Percentiles rank a stretch among this genome's conserved stretches.
Conservation (phyloP, 352 stramenopile species). For the Sclerospora graminicola region DNA sequence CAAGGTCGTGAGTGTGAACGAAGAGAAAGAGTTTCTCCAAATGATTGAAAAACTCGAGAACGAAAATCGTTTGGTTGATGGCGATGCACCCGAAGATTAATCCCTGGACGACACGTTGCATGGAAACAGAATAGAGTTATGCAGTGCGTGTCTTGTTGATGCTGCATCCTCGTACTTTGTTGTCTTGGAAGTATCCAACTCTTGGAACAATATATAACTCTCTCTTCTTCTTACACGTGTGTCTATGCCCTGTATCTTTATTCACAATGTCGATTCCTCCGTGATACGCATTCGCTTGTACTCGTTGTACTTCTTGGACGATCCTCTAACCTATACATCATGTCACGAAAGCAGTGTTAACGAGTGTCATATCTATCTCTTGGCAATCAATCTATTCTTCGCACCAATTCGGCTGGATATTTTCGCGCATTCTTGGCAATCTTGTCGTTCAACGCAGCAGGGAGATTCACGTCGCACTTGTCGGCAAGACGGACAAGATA, state of each 20-base stretch:
- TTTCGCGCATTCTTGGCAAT: constrained; percentile 86
- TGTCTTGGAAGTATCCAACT: too few relatives aligned
- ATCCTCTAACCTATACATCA: constrained; percentile 33
- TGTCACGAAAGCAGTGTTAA: constrained; percentile 4
- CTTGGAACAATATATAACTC: too few relatives aligned
- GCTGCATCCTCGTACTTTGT: background rate
- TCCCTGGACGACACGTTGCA: constrained; percentile 14
- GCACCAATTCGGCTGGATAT: constrained; percentile 53
- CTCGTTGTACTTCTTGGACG: constrained; percentile 75
- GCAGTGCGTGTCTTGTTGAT: constrained; percentile 15
- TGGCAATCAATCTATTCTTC: background rate
- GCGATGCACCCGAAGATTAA: constrained; percentile 94
- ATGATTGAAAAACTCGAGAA: constrained; percentile 99
- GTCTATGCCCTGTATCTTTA: background rate
- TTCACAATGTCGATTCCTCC: constrained; percentile 35
- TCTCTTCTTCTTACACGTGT: too few relatives aligned
- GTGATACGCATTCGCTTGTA: constrained; percentile 56
- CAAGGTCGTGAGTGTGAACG: constrained; percentile 97
- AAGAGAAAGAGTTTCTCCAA: constrained; percentile 97
- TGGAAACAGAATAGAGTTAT: constrained; percentile 22
- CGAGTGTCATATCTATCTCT: background rate
- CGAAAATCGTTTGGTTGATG: constrained; percentile 98
- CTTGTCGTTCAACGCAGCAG: constrained; percentile 85
- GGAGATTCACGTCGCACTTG: constrained; percentile 86
- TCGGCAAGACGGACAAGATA: constrained; percentile 94